Evolutionary conservation across 805 yeast genomes (phyloP), one percentile per base, ranked within the genome.

Genomic region (Pichia rugopelliculosa): DNA sequence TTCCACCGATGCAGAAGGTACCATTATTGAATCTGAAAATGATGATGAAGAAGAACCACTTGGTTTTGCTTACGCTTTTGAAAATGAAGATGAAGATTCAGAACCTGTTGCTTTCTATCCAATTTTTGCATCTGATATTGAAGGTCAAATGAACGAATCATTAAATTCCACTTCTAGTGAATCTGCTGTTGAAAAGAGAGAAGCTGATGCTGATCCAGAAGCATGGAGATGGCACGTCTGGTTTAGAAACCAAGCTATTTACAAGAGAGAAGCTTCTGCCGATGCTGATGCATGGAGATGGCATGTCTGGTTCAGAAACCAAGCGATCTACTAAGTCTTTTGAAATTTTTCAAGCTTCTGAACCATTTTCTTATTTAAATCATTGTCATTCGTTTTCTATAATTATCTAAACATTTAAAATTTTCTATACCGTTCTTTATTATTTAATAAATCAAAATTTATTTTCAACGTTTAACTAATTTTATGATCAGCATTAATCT

Each of bases 91-190:
- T 18, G 40, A 41, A 20, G 24, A 39, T 40, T 20, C 45, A 4
- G 46, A 42, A 39, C 42, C 46, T 22, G 21, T 36, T 41, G 49
- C 49, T 18, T 46, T 36, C 26, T 42, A 41, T 20, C 49, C 49
- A 26, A 41, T 46, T 22, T 46, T 18, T 42, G 41, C 42, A 8
- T 36, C 38, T 21, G 49, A 46, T 11, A 26, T 46, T 13, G 49
- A 46, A 30, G 34, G 17, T 6, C 37, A 46, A 36, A 13, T 46
- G 9, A 15, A n/a, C 6, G 30, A 46, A 18, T 36, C 38, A 12
- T 27, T 36, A 18, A 42, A 42, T 15, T 17, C 39, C 6, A 30
- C 40, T 17, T 27, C 46, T 4, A 26, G 20, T 22, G 30, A 36
- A 9, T 5, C 21, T 25, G 17, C 21, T 11, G 17, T 42, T 13